Conservation (phyloP, 495 filamentous ascomycete species). For the Talaromyces ruber region DNA sequence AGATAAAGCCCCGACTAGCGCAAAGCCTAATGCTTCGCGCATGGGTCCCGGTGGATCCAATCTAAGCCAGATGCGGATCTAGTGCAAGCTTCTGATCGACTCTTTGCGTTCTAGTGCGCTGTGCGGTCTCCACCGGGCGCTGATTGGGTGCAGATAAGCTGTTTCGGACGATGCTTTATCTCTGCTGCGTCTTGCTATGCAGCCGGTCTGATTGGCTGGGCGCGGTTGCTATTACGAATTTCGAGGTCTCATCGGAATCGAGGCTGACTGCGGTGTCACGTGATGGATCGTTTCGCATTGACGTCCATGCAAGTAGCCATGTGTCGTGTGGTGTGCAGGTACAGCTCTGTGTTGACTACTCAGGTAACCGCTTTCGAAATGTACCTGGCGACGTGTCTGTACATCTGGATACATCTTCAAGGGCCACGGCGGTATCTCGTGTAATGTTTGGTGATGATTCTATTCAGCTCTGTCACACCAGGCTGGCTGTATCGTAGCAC, state of each 20-base stretch:
- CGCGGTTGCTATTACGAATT: background rate
- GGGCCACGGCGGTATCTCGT: background rate
- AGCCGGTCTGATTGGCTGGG: background rate
- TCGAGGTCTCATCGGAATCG: background rate
- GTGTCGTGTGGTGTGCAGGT: background rate
- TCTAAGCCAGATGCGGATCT: background rate
- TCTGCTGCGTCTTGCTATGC: background rate
- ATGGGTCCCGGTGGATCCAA: background rate
- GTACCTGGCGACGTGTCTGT: background rate
- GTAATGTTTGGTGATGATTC: background rate
- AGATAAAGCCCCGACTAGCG: slow-evolving; percentile 4
- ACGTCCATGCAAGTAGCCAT: background rate
- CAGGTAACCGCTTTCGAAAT: too few species aligned
- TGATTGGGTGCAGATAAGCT: slow-evolving; percentile 6
- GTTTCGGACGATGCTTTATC: background rate
- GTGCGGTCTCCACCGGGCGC: background rate
- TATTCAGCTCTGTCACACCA: background rate
- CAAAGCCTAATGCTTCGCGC: background rate
- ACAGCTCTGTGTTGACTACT: background rate
- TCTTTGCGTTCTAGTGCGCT: background rate
- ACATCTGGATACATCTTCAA: background rate
- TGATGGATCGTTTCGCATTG: background rate
- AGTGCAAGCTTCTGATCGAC: background rate
- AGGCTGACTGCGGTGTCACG: background rate
- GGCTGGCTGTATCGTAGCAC: background rate